phyloP scores from a whole-genome alignment of 2,329 filamentous ascomycete species.

The Fusarium nanum region DNA sequence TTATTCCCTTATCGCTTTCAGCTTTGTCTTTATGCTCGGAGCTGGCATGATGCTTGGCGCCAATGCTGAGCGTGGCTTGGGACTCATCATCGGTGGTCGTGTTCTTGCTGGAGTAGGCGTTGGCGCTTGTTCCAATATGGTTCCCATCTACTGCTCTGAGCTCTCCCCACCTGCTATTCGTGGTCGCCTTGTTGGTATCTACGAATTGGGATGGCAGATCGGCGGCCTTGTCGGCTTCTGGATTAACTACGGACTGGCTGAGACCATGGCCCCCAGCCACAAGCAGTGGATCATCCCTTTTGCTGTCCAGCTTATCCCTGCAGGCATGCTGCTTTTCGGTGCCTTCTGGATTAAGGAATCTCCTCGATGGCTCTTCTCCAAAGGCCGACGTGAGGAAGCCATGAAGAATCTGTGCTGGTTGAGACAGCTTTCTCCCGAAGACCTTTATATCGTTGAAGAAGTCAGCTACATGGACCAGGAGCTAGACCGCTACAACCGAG shows the following conservation, averaged over 20 bases:
- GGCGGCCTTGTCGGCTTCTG: constrained; percentile 73
- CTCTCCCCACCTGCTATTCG: constrained; percentile 71
- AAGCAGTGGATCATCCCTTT: constrained; percentile 70
- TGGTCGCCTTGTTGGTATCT: constrained; percentile 73
- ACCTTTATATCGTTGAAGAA: constrained; percentile 79
- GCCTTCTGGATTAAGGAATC: constrained; percentile 71
- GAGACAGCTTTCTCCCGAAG: constrained; percentile 64
- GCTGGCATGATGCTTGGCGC: constrained; percentile 78
- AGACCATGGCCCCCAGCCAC: constrained; percentile 56
- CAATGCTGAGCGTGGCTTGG: constrained; percentile 69
- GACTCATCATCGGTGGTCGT: constrained; percentile 69
- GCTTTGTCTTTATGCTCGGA: constrained; percentile 74
- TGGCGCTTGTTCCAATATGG: constrained; percentile 71
- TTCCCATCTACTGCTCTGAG: constrained; percentile 71
- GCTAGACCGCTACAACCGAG: constrained; percentile 70
- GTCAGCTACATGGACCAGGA: constrained; percentile 76
- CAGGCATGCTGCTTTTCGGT: constrained; percentile 69
- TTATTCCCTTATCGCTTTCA: constrained; percentile 70
- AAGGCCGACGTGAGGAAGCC: constrained; percentile 69
- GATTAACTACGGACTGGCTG: constrained; percentile 72
- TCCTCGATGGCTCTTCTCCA: constrained; percentile 75
- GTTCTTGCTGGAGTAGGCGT: constrained; percentile 73
- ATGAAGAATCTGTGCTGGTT: constrained; percentile 72
- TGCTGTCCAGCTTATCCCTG: constrained; percentile 74
- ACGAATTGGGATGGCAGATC: constrained; percentile 73